Evolutionary conservation across 257 asterid genomes (phyloP).

Genomic region (Catharanthus roseus): DNA sequence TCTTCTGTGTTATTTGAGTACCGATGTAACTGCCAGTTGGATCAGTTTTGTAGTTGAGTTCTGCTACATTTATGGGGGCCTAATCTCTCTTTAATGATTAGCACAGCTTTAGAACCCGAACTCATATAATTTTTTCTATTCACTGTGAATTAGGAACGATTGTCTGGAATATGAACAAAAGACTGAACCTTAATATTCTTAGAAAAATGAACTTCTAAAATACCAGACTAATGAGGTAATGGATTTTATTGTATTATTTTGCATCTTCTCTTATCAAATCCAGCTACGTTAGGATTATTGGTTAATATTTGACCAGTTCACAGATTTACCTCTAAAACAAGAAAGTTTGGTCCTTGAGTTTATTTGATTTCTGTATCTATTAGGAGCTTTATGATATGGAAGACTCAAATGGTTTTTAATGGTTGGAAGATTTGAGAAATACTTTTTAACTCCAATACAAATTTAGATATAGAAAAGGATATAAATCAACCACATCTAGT

Average conservation of each 20-base stretch:
- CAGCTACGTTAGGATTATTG: neutral
- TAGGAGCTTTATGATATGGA: neutral
- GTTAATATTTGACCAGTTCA: constrained; percentile 3
- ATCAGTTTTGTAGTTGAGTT: neutral
- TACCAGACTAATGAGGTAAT: neutral
- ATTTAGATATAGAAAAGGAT: neutral
- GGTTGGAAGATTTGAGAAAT: neutral
- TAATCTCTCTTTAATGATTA: neutral
- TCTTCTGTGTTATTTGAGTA: neutral
- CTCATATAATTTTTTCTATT: neutral
- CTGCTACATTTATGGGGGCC: neutral
- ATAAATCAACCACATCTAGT: neutral
- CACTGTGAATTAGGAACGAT: neutral
- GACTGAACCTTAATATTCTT: neutral
- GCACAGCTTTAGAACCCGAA: neutral
- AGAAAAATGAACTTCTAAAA: neutral
- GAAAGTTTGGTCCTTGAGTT: neutral
- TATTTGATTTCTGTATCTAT: neutral
- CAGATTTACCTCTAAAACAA: neutral
- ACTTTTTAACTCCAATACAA: neutral
- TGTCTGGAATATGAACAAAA: neutral
- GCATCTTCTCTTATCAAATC: constrained; percentile 3
- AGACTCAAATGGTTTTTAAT: neutral
- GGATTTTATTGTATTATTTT: neutral
- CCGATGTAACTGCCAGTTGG: neutral